A percentile compares a stretch with the other conserved stretches of the same genome.
Conservation (phyloP, 2,329 filamentous ascomycete genomes). For the Talaromyces marneffei region DNA sequence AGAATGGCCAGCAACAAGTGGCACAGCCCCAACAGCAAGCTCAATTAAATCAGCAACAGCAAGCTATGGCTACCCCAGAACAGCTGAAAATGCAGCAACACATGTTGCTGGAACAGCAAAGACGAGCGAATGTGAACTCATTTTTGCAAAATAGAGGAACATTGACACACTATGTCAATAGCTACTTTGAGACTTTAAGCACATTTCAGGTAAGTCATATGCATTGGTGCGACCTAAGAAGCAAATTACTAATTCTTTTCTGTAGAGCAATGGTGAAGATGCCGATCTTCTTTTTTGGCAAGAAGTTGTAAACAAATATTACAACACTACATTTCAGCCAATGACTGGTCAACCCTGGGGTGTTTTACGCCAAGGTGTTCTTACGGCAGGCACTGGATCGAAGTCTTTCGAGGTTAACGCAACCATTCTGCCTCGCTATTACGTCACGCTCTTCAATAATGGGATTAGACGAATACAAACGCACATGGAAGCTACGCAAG, state of each 20-base stretch:
- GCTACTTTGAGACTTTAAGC: constrained; percentile 53
- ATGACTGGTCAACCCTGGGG: constrained; percentile 47
- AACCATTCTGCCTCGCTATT: constrained; percentile 78
- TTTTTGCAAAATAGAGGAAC: constrained; percentile 28
- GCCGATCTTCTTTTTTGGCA: constrained; percentile 74
- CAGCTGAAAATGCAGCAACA: constrained; percentile 40
- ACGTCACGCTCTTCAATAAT: constrained; percentile 80
- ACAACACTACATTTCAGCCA: constrained; percentile 47
- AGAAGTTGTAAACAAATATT: constrained; percentile 72
- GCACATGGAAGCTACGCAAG: constrained; percentile 64
- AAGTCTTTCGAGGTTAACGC: constrained; percentile 85
- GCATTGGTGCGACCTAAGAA: not conserved
- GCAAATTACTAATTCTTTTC: not conserved
- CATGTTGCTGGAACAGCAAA: constrained; percentile 32
- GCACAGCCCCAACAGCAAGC: constrained; percentile 7
- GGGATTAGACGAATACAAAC: constrained; percentile 82
- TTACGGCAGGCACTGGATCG: constrained; percentile 49
- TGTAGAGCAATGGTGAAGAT: constrained; percentile 53
- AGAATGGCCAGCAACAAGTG: not conserved
- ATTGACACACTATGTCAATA: constrained; percentile 49
- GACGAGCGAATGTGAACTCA: constrained; percentile 26
- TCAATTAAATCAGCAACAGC: constrained; percentile 27
- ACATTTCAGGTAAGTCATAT: constrained; percentile 43
- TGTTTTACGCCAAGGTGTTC: constrained; percentile 68
- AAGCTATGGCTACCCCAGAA: constrained; percentile 36